Conservation (phyloP, 2,329 filamentous ascomycete genomes). For the Colletotrichum agaves region DNA sequence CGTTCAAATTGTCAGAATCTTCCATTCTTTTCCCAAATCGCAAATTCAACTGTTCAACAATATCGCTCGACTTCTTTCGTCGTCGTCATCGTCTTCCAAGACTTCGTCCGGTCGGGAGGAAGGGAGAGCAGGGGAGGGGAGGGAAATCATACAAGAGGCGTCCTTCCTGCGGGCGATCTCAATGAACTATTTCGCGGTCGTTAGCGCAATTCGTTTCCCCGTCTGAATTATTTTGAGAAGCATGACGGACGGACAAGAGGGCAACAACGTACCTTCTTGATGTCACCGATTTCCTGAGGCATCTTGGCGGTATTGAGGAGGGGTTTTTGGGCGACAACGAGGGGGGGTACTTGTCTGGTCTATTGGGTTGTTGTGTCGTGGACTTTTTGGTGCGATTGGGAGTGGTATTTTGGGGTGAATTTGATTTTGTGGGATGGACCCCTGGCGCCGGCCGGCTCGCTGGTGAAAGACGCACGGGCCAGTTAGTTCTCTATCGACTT, state of each 20-base stretch:
- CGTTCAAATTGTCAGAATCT: conserved; percentile 44
- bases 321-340: conserved; percentile 36
- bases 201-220: conserved; percentile 41
- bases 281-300: conserved; percentile 98
- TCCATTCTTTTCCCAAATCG: conserved; percentile 35
- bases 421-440: conserved; percentile 40
- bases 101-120: neutral
- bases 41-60: conserved; percentile 24
- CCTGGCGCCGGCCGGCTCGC: conserved; percentile 23
- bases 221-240: neutral
- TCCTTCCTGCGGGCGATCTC: conserved; percentile 99
- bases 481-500: neutral
- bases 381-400: conserved; percentile 26
- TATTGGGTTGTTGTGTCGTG: conserved; percentile 23
- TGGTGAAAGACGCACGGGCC: conserved; percentile 27
- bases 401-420: conserved; percentile 39
- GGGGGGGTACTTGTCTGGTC: conserved; percentile 31
- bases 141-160: conserved; percentile 84
- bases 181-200: conserved; percentile 78
- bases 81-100: neutral
- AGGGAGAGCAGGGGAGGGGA: neutral
- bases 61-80: neutral
- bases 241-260: neutral
- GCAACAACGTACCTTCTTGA: conserved; percentile 76
- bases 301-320: conserved; percentile 74